phyloP scores from a whole-genome alignment of 345 rosid genomes.

The Corymbia maculata region DNA sequence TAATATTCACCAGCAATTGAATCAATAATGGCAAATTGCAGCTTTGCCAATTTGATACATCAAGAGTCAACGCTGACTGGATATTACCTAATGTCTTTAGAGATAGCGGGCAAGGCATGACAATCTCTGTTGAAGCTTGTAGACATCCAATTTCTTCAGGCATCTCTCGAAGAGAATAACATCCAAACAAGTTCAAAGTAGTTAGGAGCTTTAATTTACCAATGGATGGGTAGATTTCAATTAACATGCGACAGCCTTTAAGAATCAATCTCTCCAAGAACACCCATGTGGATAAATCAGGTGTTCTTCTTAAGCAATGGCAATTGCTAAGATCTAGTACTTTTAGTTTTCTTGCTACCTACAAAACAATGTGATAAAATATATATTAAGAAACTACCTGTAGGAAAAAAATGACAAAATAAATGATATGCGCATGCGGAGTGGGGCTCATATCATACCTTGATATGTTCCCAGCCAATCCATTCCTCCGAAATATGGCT shows the following conservation, averaged over 20 bases:
- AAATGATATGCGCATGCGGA: rapidly evolving
- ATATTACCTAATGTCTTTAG: too few species aligned
- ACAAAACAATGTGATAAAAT: background rate
- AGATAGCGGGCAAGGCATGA: too few species aligned
- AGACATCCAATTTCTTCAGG: background rate
- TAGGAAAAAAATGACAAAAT: background rate
- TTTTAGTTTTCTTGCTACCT: rapidly evolving
- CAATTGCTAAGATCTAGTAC: rapidly evolving
- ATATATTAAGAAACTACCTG: rapidly evolving
- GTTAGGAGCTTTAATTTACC: background rate
- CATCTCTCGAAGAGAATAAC: background rate
- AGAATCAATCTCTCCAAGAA: background rate
- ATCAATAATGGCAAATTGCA: too few species aligned
- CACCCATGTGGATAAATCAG: background rate
- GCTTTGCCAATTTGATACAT: too few species aligned
- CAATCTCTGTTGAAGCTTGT: background rate
- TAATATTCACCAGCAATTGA: rapidly evolving
- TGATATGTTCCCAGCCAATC: background rate
- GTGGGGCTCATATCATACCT: rapidly evolving
- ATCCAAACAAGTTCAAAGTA: background rate
- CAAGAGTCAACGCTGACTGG: too few species aligned
- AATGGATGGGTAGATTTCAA: background rate
- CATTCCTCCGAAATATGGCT: rapidly evolving
- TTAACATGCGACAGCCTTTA: rapidly evolving
- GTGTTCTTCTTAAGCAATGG: rapidly evolving